Conservation (phyloP, 129 eudicot species). For the Pulicaria dysenterica region DNA sequence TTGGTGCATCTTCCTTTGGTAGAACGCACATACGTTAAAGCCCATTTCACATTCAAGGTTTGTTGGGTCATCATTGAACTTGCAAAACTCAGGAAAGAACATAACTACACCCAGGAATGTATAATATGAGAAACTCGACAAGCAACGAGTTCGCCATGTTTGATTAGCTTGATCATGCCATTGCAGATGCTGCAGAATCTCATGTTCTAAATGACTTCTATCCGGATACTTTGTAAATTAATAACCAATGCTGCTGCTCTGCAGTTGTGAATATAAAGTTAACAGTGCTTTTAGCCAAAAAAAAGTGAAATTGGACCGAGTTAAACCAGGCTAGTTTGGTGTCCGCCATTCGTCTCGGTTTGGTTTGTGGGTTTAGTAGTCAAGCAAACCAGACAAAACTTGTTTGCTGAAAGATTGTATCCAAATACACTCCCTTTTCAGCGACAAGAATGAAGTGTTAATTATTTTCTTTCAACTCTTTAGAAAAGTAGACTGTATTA, state of each 20-base stretch:
- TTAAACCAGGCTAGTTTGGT: conserved; percentile 14
- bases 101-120: background rate
- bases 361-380: conserved; percentile 12
- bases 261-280: conserved; percentile 29
- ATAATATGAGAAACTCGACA: background rate
- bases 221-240: conserved; percentile 23
- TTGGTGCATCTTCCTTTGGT: conserved; percentile 78
- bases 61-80: conserved; percentile 2
- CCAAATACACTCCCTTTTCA: background rate
- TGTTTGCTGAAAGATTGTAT: conserved; percentile 7
- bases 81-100: conserved; percentile 22
- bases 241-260: conserved; percentile 3
- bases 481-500: too few relatives aligned
- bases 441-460: background rate
- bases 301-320: conserved; percentile 19
- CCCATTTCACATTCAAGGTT: conserved; percentile 1
- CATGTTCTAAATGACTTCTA: conserved; percentile 5
- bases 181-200: conserved; percentile 8
- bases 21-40: conserved; percentile 83
- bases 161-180: conserved; percentile 33
- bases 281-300: conserved; percentile 2
- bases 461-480: background rate
- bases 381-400: background rate
- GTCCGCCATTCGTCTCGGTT: conserved; percentile 5
- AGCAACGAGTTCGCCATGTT: conserved; percentile 18